These are phyloP conservation scores for Fusarium kyushuense DNA, from an alignment of 2,329 filamentous ascomycete genomes.

Conservation along the genomic window DNA sequence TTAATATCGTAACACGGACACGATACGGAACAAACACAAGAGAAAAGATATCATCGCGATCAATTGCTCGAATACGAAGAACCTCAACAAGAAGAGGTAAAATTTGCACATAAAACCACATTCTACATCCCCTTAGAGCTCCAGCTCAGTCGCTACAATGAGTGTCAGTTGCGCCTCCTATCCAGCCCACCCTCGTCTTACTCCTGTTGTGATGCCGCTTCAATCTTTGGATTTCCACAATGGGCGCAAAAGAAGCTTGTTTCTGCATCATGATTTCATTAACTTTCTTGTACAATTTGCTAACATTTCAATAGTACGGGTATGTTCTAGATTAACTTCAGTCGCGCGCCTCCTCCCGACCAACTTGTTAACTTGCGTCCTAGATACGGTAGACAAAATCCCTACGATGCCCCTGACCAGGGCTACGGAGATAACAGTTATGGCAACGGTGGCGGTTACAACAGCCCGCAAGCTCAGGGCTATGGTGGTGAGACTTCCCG, in stretches of 20 bases:
- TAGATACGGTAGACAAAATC: conserved; percentile 70
- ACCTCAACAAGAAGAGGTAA: background rate
- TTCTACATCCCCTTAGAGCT: conserved; percentile 17
- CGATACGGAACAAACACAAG: conserved; percentile 19
- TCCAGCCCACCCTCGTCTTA: conserved; percentile 9
- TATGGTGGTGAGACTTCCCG: conserved; percentile 44
- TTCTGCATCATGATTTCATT: background rate
- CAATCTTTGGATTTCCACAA: background rate
- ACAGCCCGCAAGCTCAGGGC: conserved; percentile 36
- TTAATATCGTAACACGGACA: conserved; percentile 20
- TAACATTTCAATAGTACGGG: conserved; percentile 61
- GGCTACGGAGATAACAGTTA: conserved; percentile 44
- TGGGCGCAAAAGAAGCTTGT: conserved; percentile 10
- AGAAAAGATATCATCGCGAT: conserved; percentile 15
- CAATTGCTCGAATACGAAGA: conserved; percentile 12
- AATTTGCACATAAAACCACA: conserved; percentile 2
- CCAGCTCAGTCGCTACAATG: conserved; percentile 46
- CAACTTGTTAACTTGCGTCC: conserved; percentile 49
- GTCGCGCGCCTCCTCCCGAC: conserved; percentile 2
- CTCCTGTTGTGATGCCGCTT: conserved; percentile 26
- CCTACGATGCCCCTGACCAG: conserved; percentile 67
- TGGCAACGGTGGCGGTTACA: conserved; percentile 41
- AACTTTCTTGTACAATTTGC: background rate
- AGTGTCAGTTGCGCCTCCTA: conserved; percentile 49
- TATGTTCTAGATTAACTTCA: conserved; percentile 54